Evolutionary conservation across 106 monocot genomes (phyloP), one percentile per base, ranked within the genome.

Genomic region (Dioscorea dumetorum): DNA sequence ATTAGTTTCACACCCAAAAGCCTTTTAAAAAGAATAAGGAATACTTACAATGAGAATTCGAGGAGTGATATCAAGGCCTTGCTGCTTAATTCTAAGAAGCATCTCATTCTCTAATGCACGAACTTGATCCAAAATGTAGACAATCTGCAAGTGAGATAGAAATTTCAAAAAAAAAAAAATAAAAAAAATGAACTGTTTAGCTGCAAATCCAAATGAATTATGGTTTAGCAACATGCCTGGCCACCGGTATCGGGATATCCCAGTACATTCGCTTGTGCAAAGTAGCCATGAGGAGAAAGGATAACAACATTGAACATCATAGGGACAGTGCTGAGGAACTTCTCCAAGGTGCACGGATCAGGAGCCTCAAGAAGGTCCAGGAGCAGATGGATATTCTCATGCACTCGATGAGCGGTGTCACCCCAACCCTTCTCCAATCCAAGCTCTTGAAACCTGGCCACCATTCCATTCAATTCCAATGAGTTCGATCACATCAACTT

Each of bases 211-310:
- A 61, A 24, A 13, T 41, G 14, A 13, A 14, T 14, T 21, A 28
- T 28, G 33, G 33, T 21, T 50, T n/a, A 13, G 52, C 14, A 58
- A 50, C 19, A 22, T 76, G 91, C 97, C 83, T 99, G 99, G 12
- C 99, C 99, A 63, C 99, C 99, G 15, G 99, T 99, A 74, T 99
- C 99, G 2, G 99, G 99, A 64, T 90, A 99, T 2, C 99, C 99
- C 67, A 99, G 78, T 56, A 99, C 99, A 74, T 99, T 93, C 22
- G 88, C 87, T 74, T 99, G 99, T 0, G 90, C 99, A 48, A 99
- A 99, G 77, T 99, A 99, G 16, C 99, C 99, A 17, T 99, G 99
- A 0, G 99, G 99, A 68, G 99, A 90, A 24, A 99, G 78, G 63
- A 99, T 93, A 49, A 99, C 99, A 49, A 99, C 93, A 60, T 99